phyloP scores from a whole-genome alignment of 1,139 yeast species.

The Blastobotrys proliferans region DNA sequence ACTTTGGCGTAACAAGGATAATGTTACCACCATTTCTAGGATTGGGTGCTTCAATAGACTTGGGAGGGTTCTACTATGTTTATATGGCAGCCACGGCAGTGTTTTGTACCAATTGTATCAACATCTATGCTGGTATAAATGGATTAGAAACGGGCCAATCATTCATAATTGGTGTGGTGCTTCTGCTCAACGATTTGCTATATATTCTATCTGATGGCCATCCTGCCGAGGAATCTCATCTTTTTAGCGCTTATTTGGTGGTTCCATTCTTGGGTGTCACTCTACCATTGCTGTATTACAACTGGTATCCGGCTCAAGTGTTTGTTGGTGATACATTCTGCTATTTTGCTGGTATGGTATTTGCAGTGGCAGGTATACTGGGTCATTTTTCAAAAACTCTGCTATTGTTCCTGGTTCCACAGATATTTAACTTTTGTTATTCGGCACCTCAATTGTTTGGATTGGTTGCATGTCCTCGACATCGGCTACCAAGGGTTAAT shows the following conservation, averaged over 20 bases:
- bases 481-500: slow-evolving; percentile 78
- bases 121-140: slow-evolving; percentile 91
- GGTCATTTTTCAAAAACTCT: slow-evolving; percentile 96
- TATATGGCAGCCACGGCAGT: slow-evolving; percentile 92
- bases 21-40: slow-evolving; percentile 69
- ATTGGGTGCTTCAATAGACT: slow-evolving; percentile 51
- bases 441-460: slow-evolving; percentile 87
- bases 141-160: slow-evolving; percentile 97
- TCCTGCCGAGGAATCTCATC: slow-evolving; percentile 74
- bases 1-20: slow-evolving; percentile 89
- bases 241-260: slow-evolving; percentile 72
- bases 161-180: slow-evolving; percentile 64
- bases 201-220: slow-evolving; percentile 56
- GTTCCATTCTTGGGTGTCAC: slow-evolving; percentile 88
- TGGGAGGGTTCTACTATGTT: slow-evolving; percentile 73
- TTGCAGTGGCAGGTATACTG: slow-evolving; percentile 91
- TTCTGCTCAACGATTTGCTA: slow-evolving; percentile 70
- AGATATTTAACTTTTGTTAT: slow-evolving; percentile 81
- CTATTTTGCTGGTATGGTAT: slow-evolving; percentile 97
- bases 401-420: slow-evolving; percentile 80
- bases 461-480: slow-evolving; percentile 91
- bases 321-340: slow-evolving; percentile 99
- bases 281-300: slow-evolving; percentile 66
- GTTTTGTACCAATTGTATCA: slow-evolving; percentile 95
- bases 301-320: slow-evolving; percentile 87